Base-by-base conservation (phyloP, 139 green algal genomes). In the Picochlorum sp. region DNA sequence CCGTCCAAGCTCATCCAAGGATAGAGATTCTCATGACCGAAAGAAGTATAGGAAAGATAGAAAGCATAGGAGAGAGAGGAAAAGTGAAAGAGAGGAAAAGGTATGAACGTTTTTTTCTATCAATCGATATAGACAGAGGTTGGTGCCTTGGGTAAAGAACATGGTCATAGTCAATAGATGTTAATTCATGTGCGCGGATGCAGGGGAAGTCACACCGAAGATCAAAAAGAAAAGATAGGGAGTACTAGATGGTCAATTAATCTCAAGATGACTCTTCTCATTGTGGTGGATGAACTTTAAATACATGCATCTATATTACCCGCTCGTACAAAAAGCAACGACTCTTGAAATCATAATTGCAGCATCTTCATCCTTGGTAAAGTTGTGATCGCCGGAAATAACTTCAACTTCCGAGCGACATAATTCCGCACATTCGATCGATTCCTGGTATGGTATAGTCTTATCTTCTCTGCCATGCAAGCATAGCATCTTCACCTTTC, bases 361-460 rank as follows among this genome's bases (percentile, higher is more conserved):
- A 10, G 16, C 57, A 14, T 67, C 57, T 35, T 55, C 56, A 45
- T 16, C 30, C 8, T 22, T n/a, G 2, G 16, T 49, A 54, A 65
- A 77, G 54, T 75, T 75, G 36, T 77, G 69, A 54, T 77, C 68
- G 3, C 69, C 69, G 13, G 67, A 49, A 25, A 75, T 54, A 31
- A 77, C 22, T 20, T 33, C n/a, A 18, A 75, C 56, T 24, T 26
- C 39, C 26, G 40, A 31, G 41, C 59, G 55, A 26, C 41, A 50
- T 3, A 77, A 37, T 8, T 2, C 12, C 3, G 55, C 32, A 51
- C 28, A 61, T 13, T 29, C 9, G 13, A 53, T 40, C 0, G 24
- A 30, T 55, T 65, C 59, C 24, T 65, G 13, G 16, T 31, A 65
- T 8, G 43, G 24, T 26, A 65, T 58, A n/a, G 43, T 65, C 24